phyloP scores from a whole-genome alignment of 805 yeast genomes.

The Saturnispora sanitii region DNA sequence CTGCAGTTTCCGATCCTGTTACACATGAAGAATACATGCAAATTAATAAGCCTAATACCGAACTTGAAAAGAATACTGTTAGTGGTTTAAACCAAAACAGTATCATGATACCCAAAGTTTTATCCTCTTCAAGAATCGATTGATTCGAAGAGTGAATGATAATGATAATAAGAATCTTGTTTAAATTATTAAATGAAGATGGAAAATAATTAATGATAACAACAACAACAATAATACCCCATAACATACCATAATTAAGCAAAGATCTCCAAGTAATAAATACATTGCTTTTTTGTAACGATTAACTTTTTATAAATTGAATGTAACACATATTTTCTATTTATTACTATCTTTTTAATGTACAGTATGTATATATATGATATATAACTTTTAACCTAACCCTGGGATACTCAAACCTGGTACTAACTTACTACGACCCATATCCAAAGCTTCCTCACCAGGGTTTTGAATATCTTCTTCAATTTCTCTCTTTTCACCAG shows the following conservation, averaged over 20 bases:
- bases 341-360: not conserved
- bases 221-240: no score
- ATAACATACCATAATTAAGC: no score
- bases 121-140: constrained; percentile 12
- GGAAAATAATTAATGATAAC: no score
- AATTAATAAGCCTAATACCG: not conserved
- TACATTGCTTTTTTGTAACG: not conserved
- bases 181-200: no score
- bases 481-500: constrained; percentile 30
- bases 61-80: not conserved
- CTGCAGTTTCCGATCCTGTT: constrained; percentile 13
- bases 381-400: not conserved
- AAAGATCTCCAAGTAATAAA: no score
- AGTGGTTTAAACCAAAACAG: not conserved
- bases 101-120: constrained; percentile 9
- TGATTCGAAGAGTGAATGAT: not conserved
- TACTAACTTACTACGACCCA: not conserved
- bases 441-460: not conserved
- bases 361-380: not conserved
- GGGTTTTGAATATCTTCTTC: constrained; percentile 4
- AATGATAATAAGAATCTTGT: no score
- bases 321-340: no score
- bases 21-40: constrained; percentile 7
- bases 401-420: not conserved
- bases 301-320: no score